phyloP scores from a whole-genome alignment of 140 eudicot species.

The Stevia rebaudiana region DNA sequence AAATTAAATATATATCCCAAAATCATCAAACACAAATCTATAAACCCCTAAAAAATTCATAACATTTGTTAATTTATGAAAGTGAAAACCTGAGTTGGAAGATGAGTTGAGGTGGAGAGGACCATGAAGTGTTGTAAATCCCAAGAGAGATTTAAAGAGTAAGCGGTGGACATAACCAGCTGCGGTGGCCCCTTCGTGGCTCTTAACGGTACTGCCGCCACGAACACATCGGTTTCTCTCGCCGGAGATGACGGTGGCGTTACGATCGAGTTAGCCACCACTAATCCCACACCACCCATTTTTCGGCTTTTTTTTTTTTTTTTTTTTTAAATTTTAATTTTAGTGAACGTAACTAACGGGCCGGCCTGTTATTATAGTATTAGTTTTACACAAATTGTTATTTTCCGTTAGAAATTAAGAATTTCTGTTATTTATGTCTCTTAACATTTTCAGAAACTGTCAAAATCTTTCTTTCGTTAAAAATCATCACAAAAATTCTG shows the following conservation, averaged over 20 bases:
- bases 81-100: conserved; percentile 33
- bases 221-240: conserved; percentile 41
- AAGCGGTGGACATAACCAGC: conserved; percentile 53
- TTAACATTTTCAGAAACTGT: too few species aligned
- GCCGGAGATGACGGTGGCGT: conserved; percentile 4
- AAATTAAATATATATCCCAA: too few species aligned
- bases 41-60: too few species aligned
- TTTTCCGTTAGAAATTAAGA: too few species aligned
- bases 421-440: too few species aligned
- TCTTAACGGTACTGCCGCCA: conserved; percentile 68
- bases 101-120: conserved; percentile 46
- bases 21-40: too few species aligned
- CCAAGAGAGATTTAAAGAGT: conserved; percentile 57
- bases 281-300: conserved; percentile 1
- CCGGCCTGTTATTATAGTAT: too few species aligned
- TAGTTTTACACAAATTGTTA: too few species aligned
- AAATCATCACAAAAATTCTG: too few species aligned
- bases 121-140: conserved; percentile 86
- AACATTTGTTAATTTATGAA: background rate
- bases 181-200: conserved; percentile 68
- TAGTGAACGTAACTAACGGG: background rate
- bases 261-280: conserved; percentile 1
- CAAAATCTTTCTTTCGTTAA: too few species aligned
- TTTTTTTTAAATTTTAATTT: background rate
- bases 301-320: background rate